A percentile compares a stretch with the other conserved stretches of the same genome.
Evolutionary conservation across 2,329 filamentous ascomycete species (phyloP).

Genomic region (Cytospora piceae): DNA sequence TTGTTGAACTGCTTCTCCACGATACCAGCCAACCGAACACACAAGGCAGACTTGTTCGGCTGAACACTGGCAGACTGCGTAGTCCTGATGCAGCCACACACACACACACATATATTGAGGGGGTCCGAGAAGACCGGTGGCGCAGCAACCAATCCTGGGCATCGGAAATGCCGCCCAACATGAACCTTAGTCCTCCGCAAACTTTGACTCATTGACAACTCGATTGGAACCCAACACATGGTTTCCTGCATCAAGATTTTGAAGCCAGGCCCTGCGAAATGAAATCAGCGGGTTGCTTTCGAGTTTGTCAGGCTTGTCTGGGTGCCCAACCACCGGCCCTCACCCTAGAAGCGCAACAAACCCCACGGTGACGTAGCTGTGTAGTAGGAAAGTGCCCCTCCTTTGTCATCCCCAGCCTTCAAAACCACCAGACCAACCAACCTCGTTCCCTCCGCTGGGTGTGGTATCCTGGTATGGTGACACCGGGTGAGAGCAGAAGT

Average conservation of each 20-base stretch:
- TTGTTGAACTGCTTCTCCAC: no score
- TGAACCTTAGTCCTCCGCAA: neutral
- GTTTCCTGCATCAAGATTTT: neutral
- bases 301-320: neutral
- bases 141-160: neutral
- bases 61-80: no score
- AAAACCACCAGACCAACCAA: neutral
- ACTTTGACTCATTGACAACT: neutral
- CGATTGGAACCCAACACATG: neutral
- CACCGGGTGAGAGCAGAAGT: no score
- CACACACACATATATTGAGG: no score
- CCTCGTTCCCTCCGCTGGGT: no score
- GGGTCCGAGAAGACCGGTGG: neutral
- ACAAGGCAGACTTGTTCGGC: no score
- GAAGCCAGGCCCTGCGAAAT: neutral
- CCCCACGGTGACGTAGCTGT: conserved; percentile 19
- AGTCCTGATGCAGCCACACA: no score
- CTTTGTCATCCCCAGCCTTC: neutral
- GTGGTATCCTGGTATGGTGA: no score
- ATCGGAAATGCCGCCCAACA: conserved; percentile 1
- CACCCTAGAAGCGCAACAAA: neutral
- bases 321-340: conserved; percentile 12
- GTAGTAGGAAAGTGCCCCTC: neutral
- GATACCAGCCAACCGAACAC: no score
- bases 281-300: neutral